phyloP scores from a whole-genome alignment of 306 rosid species.

The Medicago ruthenica region DNA sequence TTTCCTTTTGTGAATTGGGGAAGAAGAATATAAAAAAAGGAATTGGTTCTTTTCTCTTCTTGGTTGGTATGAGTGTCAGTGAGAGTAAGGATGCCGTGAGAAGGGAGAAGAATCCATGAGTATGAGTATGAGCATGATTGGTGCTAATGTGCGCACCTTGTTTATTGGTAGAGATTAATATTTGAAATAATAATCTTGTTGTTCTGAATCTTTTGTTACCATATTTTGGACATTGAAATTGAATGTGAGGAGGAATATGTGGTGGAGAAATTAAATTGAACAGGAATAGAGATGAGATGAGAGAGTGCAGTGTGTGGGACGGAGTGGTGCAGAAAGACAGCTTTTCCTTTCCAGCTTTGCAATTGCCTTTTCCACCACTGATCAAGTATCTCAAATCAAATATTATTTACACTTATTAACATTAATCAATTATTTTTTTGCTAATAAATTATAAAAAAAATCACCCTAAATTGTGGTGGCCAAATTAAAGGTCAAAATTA shows the following conservation, averaged over 20 bases:
- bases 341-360: constrained; percentile 51
- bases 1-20: neutral
- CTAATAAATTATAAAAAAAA: too few relatives aligned
- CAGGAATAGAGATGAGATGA: neutral
- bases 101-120: too few relatives aligned
- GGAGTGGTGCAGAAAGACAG: constrained; percentile 30
- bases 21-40: neutral
- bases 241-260: too few relatives aligned
- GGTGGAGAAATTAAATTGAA: neutral
- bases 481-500: too few relatives aligned
- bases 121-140: too few relatives aligned
- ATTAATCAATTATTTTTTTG: too few relatives aligned
- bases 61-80: constrained; percentile 29
- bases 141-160: too few relatives aligned
- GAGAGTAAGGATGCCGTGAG: constrained; percentile 52
- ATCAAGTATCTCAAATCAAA: constrained; percentile 21
- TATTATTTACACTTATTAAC: too few relatives aligned
- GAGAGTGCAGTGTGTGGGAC: constrained; percentile 10
- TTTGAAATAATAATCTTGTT: too few relatives aligned
- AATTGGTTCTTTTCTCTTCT: constrained; percentile 15
- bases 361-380: constrained; percentile 58
- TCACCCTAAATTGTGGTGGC: neutral
- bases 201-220: too few relatives aligned
- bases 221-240: too few relatives aligned
- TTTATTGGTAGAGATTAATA: too few relatives aligned